Conservation (phyloP, 495 filamentous ascomycete species). For the Podospora appendiculata region DNA sequence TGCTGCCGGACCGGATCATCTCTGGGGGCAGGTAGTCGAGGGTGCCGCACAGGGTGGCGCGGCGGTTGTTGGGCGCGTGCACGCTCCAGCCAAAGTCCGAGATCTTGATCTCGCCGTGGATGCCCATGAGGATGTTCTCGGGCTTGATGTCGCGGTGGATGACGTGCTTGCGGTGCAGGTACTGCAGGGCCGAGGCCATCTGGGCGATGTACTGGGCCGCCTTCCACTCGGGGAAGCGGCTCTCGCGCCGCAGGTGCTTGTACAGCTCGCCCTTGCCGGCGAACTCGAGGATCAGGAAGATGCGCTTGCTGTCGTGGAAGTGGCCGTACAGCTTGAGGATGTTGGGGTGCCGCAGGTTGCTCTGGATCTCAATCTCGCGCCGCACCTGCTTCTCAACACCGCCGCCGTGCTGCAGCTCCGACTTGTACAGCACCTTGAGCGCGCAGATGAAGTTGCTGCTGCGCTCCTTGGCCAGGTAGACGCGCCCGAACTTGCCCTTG, state of each 20-base stretch:
- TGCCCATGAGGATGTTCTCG: conserved; percentile 94
- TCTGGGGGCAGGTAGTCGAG: conserved; percentile 96
- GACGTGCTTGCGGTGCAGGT: conserved; percentile 95
- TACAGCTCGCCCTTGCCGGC: conserved; percentile 94
- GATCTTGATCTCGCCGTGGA: conserved; percentile 98
- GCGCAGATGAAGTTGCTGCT: conserved; percentile 89
- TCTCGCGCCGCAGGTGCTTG: conserved; percentile 86
- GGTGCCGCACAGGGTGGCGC: conserved; percentile 94
- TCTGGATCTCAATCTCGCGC: conserved; percentile 96
- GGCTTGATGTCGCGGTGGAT: conserved; percentile 99
- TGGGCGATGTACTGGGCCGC: conserved; percentile 97
- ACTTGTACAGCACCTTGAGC: conserved; percentile 93
- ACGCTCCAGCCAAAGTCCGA: conserved; percentile 99
- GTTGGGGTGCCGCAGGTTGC: conserved; percentile 91
- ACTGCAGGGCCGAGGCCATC: conserved; percentile 88
- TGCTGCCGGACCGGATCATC: conserved; percentile 78
- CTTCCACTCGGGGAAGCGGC: conserved; percentile 89
- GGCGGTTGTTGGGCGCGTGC: conserved; percentile 89
- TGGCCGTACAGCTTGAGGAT: conserved; percentile 91
- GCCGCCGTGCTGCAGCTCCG: conserved; percentile 71
- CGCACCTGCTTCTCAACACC: conserved; percentile 90
- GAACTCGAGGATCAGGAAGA: conserved; percentile 94
- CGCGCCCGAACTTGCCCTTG: conserved; percentile 95
- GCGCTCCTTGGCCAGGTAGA: conserved; percentile 90
- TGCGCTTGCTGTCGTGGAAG: conserved; percentile 93